Evolutionary conservation across 1,284 basidiomycete genomes (phyloP), one percentile per base, ranked within the genome.

Genomic region (Marasmius fiardii): DNA sequence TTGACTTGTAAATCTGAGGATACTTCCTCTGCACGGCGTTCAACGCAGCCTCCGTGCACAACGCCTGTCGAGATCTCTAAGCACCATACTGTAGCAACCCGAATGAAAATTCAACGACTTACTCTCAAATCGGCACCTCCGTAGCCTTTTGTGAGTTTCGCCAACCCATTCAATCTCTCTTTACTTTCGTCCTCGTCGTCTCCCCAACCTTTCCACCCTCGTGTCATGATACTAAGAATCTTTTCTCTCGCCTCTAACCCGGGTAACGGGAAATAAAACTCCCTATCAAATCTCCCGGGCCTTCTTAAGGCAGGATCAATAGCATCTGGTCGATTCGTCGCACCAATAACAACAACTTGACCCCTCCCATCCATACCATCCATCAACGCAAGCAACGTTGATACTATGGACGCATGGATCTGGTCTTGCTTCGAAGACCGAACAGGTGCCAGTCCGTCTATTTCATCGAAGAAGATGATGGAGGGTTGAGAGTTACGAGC

Each of bases 361-460:
- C 90, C 94, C 58, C 97, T 85, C 1, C 96, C 96, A 63, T 99
- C 97, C 97, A 99, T 99, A 48, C 97, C 97, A 69, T 99, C 97
- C 96, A 99, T 99, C 49, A 99, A 78, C 0, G 97, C 96, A 1
- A 99, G 80, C 12, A 99, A 79, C 0, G 97, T 99, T 48, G 92
- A 94, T 8, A 99, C 97, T 61, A 99, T 95, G 44, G 92, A 95
- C 0, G 97, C 96, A 68, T 99, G 97, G 55, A 99, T 98, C 72
- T 99, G 97, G 69, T 99, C 97, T 68, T 99, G 97, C 70, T 98
- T 98, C 49, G 93, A 94, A 47, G 94, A 97, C 35, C 97, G 88
- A 1, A 99, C 97, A 0, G 97, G 97, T 16, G 97, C 97, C 12
- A 99, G 85, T 61, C 95, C 96, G 67, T 99, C 97, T 63, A 99